Evolutionary conservation across 2,329 filamentous ascomycete genomes (phyloP), one percentile per base, ranked within the genome.

Genomic region (Daldinia sp.): DNA sequence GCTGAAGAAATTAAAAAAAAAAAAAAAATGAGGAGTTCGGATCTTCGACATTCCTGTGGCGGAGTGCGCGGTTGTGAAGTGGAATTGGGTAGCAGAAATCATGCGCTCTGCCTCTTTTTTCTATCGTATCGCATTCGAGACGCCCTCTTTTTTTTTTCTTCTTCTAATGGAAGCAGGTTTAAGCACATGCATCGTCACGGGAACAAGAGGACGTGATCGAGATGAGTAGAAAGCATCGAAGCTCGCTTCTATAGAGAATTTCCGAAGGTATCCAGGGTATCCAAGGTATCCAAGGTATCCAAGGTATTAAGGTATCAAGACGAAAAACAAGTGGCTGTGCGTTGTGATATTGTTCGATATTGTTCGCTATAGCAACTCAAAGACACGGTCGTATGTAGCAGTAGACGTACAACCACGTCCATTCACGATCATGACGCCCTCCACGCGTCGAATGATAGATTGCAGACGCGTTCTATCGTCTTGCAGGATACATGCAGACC

Each of bases 311-410:
- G 39, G 65, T 66, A 29, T 63, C 62, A 63, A 49, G 53, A 30
- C 59, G 48, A 32, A 60, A 55, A 55, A 37, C 27, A 57, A 58
- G 51, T 52, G 35, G 51, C 35, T 51, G 54, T 70, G 69, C 68
- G 66, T 66, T 67, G 61, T 62, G 56, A 60, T 68, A 60, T 68
- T 63, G 71, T 72, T 72, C 71, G 56, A 60, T 68, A 60, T 68
- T 63, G 71, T 72, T 72, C 71, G 70, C 67, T 60, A 61, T 66
- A 62, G 60, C 63, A 53, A 62, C 61, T 56, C 61, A 63, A 50
- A 53, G 50, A 58, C 56, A 53, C 48, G 57, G 52, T 65, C 43
- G 68, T 67, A 66, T 67, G 68, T 54, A 60, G 66, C 59, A 68
- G 43, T 48, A 58, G 52, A 35, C 52, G 32, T 58, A 43, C 59